These are phyloP conservation scores for Sordaria brevicollis DNA, from an alignment of 495 filamentous ascomycete species.

Conservation along the genomic window DNA sequence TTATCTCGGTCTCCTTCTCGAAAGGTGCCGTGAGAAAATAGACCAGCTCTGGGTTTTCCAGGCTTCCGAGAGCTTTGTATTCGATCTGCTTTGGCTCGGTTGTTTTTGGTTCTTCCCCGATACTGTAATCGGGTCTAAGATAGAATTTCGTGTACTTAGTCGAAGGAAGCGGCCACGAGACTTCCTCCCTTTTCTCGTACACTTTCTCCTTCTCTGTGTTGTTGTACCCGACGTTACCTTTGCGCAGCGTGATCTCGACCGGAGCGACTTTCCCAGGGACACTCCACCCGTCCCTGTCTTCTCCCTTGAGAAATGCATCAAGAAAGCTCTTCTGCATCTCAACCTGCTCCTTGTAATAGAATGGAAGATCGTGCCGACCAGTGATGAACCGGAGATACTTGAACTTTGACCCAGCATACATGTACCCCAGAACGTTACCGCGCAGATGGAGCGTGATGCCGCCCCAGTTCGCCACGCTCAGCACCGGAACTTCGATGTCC, in stretches of 20 bases:
- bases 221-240: conserved; percentile 54
- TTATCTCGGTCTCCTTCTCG: conserved; percentile 50
- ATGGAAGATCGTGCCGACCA: conserved; percentile 60
- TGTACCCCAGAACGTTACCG: conserved; percentile 55
- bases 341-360: conserved; percentile 57
- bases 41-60: conserved; percentile 35
- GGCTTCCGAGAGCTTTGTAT: conserved; percentile 45
- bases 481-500: conserved; percentile 53
- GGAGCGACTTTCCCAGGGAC: conserved; percentile 41
- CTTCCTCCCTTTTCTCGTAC: conserved; percentile 42
- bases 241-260: conserved; percentile 47
- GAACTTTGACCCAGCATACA: conserved; percentile 45
- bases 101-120: conserved; percentile 15
- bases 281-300: conserved; percentile 51
- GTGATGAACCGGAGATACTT: conserved; percentile 61
- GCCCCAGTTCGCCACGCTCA: conserved; percentile 57
- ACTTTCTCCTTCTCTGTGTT: conserved; percentile 43
- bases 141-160: conserved; percentile 50
- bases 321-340: conserved; percentile 55
- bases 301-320: conserved; percentile 55
- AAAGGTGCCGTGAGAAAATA: conserved; percentile 47
- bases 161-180: conserved; percentile 52
- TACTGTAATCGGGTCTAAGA: conserved; percentile 31
- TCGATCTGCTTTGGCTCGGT: conserved; percentile 26
- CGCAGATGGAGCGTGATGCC: conserved; percentile 53